Base-by-base conservation (phyloP, 306 rosid genomes). In the Hippophae tibetana region DNA sequence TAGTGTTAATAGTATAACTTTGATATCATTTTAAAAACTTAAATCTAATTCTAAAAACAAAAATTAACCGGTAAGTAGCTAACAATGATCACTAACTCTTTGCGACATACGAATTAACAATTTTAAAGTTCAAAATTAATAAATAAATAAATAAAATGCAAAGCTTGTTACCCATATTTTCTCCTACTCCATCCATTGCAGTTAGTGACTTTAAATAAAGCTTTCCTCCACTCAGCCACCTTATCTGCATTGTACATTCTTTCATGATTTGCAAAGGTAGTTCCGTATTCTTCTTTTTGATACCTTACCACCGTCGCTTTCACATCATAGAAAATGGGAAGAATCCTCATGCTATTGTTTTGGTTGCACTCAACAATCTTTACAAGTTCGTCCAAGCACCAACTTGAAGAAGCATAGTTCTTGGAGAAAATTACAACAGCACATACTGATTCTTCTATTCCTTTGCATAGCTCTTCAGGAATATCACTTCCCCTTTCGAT, bases 381-480 rank as follows among this genome's bases (percentile, higher is more conserved):
- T 4, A 13, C 38, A 43, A 58, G 62, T 18, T 58, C 62, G 23
- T 58, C 40, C 41, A 58, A 14, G 26, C 62, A 58, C 62, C 62
- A 58, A 3, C n/a, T 6, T 2, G 62, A 58, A 8, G 41, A 9
- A 0, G 62, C 62, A 43, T 42, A 58, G 41, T 58, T 58, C 3
- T 3, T 1, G 14, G 62, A 58, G 4, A 58, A 46, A 58, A 58
- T 18, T 6, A 58, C 25, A 0, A 58, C 0, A 0, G 50, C 23
- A 42, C 8, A 14, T 42, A 7, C 11, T 4, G 62, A 58, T 1
- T 58, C n/a, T 42, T 58, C 49, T 1, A 43, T 43, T 13, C 47
- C 48, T n/a, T n/a, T 7, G 3, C 10, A 5, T 4, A 58, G 62
- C 23, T 14, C 50, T 2, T 31, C 5, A 0, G 61, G 13, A 8